A percentile compares a stretch with the other conserved stretches of the same genome.
Evolutionary conservation across 2,329 filamentous ascomycete genomes (phyloP).

Genomic region (Pseudogymnoascus sp.): DNA sequence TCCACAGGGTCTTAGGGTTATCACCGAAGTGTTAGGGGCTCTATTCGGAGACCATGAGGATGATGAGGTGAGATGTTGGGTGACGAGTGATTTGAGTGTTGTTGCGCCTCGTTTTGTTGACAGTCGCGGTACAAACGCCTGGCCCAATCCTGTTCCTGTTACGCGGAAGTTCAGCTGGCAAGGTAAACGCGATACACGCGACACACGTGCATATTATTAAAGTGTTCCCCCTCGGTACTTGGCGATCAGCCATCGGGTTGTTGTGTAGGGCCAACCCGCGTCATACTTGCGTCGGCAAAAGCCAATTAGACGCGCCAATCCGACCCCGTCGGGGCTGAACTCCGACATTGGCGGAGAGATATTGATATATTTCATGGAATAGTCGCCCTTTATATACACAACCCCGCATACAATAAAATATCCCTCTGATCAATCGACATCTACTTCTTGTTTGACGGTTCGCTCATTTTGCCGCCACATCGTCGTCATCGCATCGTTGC

Average conservation of each 20-base stretch:
- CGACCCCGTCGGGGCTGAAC: background rate
- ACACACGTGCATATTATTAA: conserved; percentile 8
- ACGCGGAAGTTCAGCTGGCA: conserved; percentile 7
- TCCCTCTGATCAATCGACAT: background rate
- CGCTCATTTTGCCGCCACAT: conserved; percentile 3
- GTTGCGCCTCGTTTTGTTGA: background rate
- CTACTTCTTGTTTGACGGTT: background rate
- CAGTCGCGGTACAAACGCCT: conserved; percentile 6
- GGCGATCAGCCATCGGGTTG: conserved; percentile 2
- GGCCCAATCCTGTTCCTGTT: conserved; percentile 6
- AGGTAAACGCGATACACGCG: conserved; percentile 8
- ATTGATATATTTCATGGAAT: conserved; percentile 5
- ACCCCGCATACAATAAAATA: background rate
- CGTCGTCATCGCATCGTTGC: background rate
- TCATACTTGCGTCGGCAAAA: conserved; percentile 5
- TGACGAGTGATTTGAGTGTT: conserved; percentile 1
- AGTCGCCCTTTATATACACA: background rate
- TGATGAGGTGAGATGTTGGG: background rate
- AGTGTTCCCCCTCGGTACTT: conserved; percentile 3
- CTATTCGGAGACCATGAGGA: conserved; percentile 6
- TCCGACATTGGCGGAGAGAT: conserved; percentile 2
- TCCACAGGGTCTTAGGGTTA: conserved; percentile 1
- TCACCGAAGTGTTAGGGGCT: conserved; percentile 6
- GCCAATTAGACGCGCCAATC: conserved; percentile 7
- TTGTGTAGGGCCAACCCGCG: conserved; percentile 2